Evolutionary conservation across 805 yeast species (phyloP).

Genomic region (Ogataea neopini): DNA sequence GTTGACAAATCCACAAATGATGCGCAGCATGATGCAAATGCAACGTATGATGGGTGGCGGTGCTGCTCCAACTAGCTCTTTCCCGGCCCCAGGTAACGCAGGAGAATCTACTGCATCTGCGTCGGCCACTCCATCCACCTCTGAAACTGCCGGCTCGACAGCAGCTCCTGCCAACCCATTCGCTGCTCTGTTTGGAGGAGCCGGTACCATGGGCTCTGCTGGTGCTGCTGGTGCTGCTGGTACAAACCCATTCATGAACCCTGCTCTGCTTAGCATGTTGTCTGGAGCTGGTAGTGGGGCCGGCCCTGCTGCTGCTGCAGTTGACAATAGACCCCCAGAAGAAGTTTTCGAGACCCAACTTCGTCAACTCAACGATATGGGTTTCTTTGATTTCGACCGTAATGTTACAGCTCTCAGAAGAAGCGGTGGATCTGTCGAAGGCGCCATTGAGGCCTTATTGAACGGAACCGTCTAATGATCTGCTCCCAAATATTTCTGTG

Average conservation of each 20-base stretch:
- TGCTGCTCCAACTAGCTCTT: conserved; percentile 31
- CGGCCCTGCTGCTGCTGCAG: conserved; percentile 59
- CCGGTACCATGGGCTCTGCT: too few species aligned
- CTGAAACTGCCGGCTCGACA: conserved; percentile 19
- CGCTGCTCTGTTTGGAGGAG: conserved; percentile 38
- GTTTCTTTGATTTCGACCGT: conserved; percentile 87
- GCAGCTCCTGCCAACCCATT: conserved; percentile 48
- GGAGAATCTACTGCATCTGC: neutral
- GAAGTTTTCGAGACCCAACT: conserved; percentile 71
- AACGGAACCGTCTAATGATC: conserved; percentile 51
- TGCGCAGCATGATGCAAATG: conserved; percentile 81
- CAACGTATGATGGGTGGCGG: conserved; percentile 50
- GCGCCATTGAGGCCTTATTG: conserved; percentile 86
- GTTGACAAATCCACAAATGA: conserved; percentile 79
- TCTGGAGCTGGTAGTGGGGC: conserved; percentile 37
- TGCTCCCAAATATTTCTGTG: neutral
- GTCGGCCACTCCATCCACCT: neutral
- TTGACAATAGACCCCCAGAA: conserved; percentile 75
- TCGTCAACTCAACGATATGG: conserved; percentile 78
- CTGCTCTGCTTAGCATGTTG: conserved; percentile 49
- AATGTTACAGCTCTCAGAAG: conserved; percentile 91
- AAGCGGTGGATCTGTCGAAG: conserved; percentile 96
- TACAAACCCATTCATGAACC: conserved; percentile 48
- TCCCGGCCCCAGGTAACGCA: conserved; percentile 53
- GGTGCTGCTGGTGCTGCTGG: conserved; percentile 32